Evolutionary conservation across 1,139 yeast species (phyloP).

Genomic region (Spencermartinsiella ligniputridi): DNA sequence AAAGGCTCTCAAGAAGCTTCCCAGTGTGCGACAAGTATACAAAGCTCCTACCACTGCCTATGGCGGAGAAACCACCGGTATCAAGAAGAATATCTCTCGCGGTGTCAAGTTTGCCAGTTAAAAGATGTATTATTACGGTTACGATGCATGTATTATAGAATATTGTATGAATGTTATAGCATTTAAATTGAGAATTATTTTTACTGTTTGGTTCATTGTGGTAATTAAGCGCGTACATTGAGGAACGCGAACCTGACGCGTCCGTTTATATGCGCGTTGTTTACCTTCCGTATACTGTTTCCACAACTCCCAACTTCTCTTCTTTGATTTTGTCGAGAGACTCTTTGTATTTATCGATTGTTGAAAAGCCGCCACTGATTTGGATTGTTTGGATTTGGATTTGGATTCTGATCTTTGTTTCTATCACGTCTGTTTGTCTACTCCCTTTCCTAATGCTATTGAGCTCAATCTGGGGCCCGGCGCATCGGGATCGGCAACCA

Average conservation of each 20-base stretch:
- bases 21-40: slow-evolving; percentile 84
- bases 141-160: too few relatives aligned
- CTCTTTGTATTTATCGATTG: not conserved
- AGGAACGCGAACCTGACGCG: not conserved
- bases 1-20: slow-evolving; percentile 88
- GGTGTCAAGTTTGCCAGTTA: slow-evolving; percentile 60
- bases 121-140: too few relatives aligned
- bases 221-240: too few relatives aligned
- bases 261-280: not conserved
- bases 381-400: not conserved
- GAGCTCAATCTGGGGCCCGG: slow-evolving; percentile 1
- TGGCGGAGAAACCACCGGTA: slow-evolving; percentile 95
- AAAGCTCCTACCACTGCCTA: slow-evolving; percentile 77
- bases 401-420: not conserved
- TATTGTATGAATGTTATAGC: too few relatives aligned
- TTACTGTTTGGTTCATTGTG: too few relatives aligned
- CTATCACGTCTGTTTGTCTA: not conserved
- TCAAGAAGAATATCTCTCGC: slow-evolving; percentile 84
- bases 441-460: not conserved
- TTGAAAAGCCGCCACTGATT: not conserved
- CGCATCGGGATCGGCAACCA: not conserved
- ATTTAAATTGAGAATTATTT: too few relatives aligned
- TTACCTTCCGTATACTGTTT: not conserved
- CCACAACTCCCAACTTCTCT: too few relatives aligned
- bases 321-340: not conserved